These are phyloP conservation scores for Blastomyces gilchristii DNA, from an alignment of 2,329 filamentous ascomycete genomes.

Conservation along the genomic window DNA sequence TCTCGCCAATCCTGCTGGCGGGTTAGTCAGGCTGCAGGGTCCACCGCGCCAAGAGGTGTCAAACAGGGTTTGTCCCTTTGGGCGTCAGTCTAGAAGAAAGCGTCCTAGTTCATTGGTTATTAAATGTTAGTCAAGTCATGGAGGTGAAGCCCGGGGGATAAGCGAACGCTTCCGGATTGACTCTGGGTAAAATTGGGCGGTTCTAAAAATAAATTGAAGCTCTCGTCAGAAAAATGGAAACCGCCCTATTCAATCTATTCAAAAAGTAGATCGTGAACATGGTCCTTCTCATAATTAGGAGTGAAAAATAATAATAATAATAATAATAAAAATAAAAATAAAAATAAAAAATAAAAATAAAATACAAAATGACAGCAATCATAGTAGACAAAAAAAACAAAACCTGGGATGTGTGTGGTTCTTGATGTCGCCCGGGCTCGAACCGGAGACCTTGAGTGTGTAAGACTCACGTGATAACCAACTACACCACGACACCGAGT, in stretches of 20 bases:
- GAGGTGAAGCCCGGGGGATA: too few relatives aligned
- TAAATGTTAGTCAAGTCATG: background rate
- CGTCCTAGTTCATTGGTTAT: background rate
- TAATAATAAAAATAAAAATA: background rate
- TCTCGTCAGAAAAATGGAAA: too few relatives aligned
- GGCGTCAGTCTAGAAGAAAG: background rate
- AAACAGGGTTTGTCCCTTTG: background rate
- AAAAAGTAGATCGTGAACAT: too few relatives aligned
- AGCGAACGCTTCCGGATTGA: background rate
- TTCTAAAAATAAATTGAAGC: background rate
- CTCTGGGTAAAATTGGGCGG: background rate
- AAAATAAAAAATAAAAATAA: background rate
- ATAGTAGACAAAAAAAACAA: too few relatives aligned
- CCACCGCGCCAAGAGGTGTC: background rate
- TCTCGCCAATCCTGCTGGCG: background rate
- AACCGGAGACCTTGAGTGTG: background rate
- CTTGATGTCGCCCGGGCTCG: background rate
- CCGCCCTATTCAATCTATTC: too few relatives aligned
- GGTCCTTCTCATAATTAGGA: too few relatives aligned
- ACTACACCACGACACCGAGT: conserved; percentile 2
- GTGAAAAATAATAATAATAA: too few relatives aligned
- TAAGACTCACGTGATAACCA: conserved; percentile 3
- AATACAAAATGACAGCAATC: too few relatives aligned
- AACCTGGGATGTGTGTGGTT: background rate
- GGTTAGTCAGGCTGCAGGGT: background rate